Evolutionary conservation across 768 basidiomycete species (phyloP).

Genomic region (Sarcodon aspratus): DNA sequence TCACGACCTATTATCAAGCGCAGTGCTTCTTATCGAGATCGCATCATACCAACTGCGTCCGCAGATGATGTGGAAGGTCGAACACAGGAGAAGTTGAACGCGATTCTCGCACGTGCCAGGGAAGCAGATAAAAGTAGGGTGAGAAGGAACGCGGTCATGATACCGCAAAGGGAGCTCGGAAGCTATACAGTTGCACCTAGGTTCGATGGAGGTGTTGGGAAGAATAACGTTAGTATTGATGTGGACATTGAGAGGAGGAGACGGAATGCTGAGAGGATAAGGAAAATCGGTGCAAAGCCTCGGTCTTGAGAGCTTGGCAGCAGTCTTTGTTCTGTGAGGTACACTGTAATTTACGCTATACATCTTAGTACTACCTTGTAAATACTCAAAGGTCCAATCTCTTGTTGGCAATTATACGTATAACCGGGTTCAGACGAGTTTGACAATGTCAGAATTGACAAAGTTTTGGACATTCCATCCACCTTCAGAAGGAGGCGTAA

Average conservation of each 20-base stretch:
- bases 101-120: slow-evolving; percentile 57
- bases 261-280: slow-evolving; percentile 65
- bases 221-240: slow-evolving; percentile 51
- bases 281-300: slow-evolving; percentile 13
- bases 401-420: no score
- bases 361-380: no score
- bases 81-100: slow-evolving; percentile 45
- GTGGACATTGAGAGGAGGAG: slow-evolving; percentile 63
- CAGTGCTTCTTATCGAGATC: slow-evolving; percentile 70
- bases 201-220: slow-evolving; percentile 33
- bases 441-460: slow-evolving; percentile 42
- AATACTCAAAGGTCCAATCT: no score
- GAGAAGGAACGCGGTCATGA: slow-evolving; percentile 72
- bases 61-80: slow-evolving; percentile 24
- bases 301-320: no score
- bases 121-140: slow-evolving; percentile 59
- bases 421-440: slow-evolving; percentile 24
- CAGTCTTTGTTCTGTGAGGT: no score
- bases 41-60: slow-evolving; percentile 49
- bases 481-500: slow-evolving; percentile 36
- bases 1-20: slow-evolving; percentile 88
- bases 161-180: slow-evolving; percentile 66
- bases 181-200: slow-evolving; percentile 75
- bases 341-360: no score
- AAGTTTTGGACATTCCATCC: slow-evolving; percentile 49